These are phyloP conservation scores for Aspergillus ochraceoroseus DNA, from an alignment of 2,329 filamentous ascomycete genomes.

Conservation along the genomic window DNA sequence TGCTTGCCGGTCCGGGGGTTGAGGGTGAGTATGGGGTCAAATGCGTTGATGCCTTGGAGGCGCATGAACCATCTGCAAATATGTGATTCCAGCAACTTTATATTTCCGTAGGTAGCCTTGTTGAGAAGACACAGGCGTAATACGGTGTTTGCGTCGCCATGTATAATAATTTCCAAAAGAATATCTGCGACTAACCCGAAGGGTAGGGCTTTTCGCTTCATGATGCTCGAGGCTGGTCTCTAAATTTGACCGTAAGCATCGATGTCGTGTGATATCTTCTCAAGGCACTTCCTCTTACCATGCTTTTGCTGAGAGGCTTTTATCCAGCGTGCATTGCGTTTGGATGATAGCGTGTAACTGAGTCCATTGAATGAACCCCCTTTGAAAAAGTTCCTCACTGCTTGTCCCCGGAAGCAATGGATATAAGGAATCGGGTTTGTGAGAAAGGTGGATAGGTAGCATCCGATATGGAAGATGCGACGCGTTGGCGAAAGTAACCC, in stretches of 20 bases:
- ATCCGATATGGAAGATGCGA: conserved; percentile 21
- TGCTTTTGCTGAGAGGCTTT: background rate
- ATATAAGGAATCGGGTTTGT: conserved; percentile 9
- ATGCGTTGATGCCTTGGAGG: conserved; percentile 53
- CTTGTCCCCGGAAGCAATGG: conserved; percentile 13
- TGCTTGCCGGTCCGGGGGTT: conserved; percentile 24
- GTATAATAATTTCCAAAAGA: conserved; percentile 29
- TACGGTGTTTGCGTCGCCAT: conserved; percentile 23
- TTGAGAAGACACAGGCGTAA: conserved; percentile 26
- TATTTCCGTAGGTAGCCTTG: conserved; percentile 26
- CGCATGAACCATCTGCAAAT: conserved; percentile 30
- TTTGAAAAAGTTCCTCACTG: background rate
- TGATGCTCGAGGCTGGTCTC: conserved; percentile 12
- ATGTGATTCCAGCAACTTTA: conserved; percentile 26
- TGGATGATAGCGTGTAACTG: conserved; percentile 10
- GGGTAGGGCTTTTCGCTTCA: conserved; percentile 9
- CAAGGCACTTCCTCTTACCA: conserved; percentile 5
- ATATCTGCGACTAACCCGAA: conserved; percentile 29
- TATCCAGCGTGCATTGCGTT: conserved; percentile 7
- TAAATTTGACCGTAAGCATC: conserved; percentile 9
- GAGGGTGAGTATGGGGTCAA: conserved; percentile 52
- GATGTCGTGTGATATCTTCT: conserved; percentile 10
- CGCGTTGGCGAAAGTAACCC: conserved; percentile 20
- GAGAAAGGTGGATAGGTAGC: conserved; percentile 7
- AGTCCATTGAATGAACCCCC: conserved; percentile 10